Conservation (phyloP, 2,329 filamentous ascomycete species). For the Colletotrichum eleusines region DNA sequence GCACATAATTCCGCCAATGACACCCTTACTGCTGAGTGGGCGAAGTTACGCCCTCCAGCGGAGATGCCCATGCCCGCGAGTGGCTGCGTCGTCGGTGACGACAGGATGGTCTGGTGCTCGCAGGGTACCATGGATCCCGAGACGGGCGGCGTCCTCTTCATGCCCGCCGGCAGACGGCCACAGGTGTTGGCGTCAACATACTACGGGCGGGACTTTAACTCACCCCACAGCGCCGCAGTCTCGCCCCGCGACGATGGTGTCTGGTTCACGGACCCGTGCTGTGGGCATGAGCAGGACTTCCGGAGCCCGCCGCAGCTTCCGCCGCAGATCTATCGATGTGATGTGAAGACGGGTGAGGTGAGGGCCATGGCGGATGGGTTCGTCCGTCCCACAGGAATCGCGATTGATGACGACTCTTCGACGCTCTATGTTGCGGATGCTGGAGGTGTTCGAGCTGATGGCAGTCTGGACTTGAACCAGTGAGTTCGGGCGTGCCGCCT, state of each 20-base stretch:
- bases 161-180: constrained; percentile 45
- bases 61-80: constrained; percentile 58
- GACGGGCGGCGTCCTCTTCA: constrained; percentile 40
- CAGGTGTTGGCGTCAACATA: constrained; percentile 56
- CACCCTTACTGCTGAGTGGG: constrained; percentile 53
- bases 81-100: constrained; percentile 56
- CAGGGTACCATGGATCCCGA: constrained; percentile 50
- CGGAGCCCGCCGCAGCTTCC: constrained; percentile 59
- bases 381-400: constrained; percentile 56
- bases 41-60: constrained; percentile 57
- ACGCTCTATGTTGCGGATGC: constrained; percentile 60
- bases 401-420: constrained; percentile 53
- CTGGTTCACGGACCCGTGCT: constrained; percentile 64
- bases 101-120: constrained; percentile 57
- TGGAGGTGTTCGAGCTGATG: constrained; percentile 41
- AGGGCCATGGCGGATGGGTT: constrained; percentile 63
- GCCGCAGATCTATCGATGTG: constrained; percentile 61
- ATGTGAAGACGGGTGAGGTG: constrained; percentile 54
- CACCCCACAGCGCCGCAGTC: constrained; percentile 56
- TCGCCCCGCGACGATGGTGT: constrained; percentile 53
- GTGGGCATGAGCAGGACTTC: constrained; percentile 59
- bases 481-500: constrained; percentile 36
- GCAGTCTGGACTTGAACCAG: constrained; percentile 43
- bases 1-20: constrained; percentile 45
- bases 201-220: constrained; percentile 61